Evolutionary conservation across 352 stramenopile species (phyloP), one percentile per base, ranked within the genome.

Genomic region (Pythium phragmiticola): DNA sequence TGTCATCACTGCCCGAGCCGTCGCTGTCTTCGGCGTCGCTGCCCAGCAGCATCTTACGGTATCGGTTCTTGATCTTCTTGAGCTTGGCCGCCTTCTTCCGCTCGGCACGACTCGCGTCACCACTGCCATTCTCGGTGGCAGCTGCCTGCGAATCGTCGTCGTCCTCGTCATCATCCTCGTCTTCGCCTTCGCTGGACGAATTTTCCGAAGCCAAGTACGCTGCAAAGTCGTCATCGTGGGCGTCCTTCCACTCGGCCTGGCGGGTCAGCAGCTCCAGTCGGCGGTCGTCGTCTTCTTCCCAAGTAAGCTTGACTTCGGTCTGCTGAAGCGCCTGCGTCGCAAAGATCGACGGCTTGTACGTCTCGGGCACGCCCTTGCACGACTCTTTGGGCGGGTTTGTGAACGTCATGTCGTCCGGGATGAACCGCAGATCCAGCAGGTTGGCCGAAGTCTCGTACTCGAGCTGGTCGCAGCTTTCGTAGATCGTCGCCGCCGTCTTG

Each of bases 381-480:
- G 78, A 85, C 48, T 94, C 81, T 71, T 98, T 97, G 36, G 95
- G 81, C 28, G 90, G 47, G 55, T 97, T 91, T 26, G 74, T 68
- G 59, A 98, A 97, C 11, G 81, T 82, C 53, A 96, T 80, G 21
- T 98, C 91, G 28, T 95, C 79, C 3, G 96, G 96, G 39, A 99
- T 87, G 57, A 97, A 98, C 28, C 97, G 81, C 16, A 99, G 65
- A 73, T 99, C 97, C 13, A 99, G 88, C 53, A 92, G 74, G 51
- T 97, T 97, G 50, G 90, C 94, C 9, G 95, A 98, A 47, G 96
- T 94, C 70, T 98, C 97, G 74, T 99, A 98, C 74, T 99, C 97
- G 61, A 99, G 87, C 51, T 98, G 96, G 69, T 99, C 97, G 23
- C 97, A 97, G 73, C 96, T 87, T 60, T 97, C 84, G 61, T 99